Evolutionary conservation across 805 yeast species (phyloP).

Genomic region (Yueomyces sp.): DNA sequence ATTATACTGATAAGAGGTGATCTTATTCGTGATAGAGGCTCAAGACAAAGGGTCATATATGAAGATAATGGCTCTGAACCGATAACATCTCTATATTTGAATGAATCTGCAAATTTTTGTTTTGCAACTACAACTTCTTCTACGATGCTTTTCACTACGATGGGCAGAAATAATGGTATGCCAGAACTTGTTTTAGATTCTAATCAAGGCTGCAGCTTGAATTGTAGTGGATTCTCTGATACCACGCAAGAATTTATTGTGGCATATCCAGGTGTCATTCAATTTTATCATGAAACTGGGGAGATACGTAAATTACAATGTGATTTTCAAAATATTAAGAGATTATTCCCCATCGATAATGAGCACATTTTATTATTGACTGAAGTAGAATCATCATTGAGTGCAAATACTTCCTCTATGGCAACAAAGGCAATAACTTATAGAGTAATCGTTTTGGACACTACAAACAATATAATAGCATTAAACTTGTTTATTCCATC

Average conservation of each 20-base stretch:
- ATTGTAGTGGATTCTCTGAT: constrained; percentile 28
- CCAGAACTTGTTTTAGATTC: constrained; percentile 37
- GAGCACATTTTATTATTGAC: constrained; percentile 50
- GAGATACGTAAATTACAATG: constrained; percentile 42
- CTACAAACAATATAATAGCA: constrained; percentile 54
- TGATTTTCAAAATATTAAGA: constrained; percentile 41
- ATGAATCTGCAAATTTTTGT: constrained; percentile 34
- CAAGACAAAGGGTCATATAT: constrained; percentile 70
- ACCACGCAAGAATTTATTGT: constrained; percentile 40
- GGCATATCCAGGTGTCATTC: constrained; percentile 29
- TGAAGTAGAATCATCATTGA: constrained; percentile 27
- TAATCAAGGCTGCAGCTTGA: constrained; percentile 31
- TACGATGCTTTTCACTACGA: constrained; percentile 58
- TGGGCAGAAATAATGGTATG: constrained; percentile 64
- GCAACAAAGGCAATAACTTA: constrained; percentile 27
- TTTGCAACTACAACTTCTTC: constrained; percentile 67
- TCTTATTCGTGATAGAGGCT: constrained; percentile 73
- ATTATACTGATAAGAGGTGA: constrained; percentile 81
- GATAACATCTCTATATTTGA: constrained; percentile 60
- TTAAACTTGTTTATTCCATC: constrained; percentile 57
- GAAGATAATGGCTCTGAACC: constrained; percentile 54
- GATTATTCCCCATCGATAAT: constrained; percentile 31
- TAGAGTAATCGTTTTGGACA: constrained; percentile 54
- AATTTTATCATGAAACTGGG: constrained; percentile 44
- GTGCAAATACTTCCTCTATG: constrained; percentile 21